phyloP scores from a whole-genome alignment of 2,329 filamentous ascomycete genomes.

The Canariomyces notabilis region DNA sequence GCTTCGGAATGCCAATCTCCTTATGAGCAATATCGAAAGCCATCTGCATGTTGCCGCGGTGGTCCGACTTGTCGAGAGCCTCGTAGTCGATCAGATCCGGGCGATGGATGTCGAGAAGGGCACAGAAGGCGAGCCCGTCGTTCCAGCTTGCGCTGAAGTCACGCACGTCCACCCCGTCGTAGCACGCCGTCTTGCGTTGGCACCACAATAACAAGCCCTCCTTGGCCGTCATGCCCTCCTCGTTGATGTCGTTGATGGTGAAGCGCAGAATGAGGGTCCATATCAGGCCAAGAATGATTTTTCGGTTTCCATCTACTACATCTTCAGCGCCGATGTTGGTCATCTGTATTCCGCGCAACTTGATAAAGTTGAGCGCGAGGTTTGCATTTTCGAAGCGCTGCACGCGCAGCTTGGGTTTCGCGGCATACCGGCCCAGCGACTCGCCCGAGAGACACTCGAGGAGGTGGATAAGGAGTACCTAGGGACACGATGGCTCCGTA shows the following conservation, averaged over 20 bases:
- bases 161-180: constrained; percentile 90
- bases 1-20: constrained; percentile 93
- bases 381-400: constrained; percentile 99
- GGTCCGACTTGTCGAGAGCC: constrained; percentile 85
- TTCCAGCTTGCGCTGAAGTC: constrained; percentile 98
- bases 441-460: constrained; percentile 94
- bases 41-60: constrained; percentile 94
- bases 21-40: constrained; percentile 94
- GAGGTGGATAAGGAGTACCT: constrained; percentile 94
- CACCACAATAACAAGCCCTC: constrained; percentile 95
- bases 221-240: constrained; percentile 95
- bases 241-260: constrained; percentile 97
- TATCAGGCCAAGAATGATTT: constrained; percentile 94
- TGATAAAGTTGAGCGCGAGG: constrained; percentile 89
- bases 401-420: constrained; percentile 91
- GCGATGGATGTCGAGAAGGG: constrained; percentile 90
- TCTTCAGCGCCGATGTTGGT: constrained; percentile 98
- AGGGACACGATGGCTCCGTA: constrained; percentile 5
- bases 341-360: constrained; percentile 78
- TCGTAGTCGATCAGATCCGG: constrained; percentile 98
- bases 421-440: constrained; percentile 92
- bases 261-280: constrained; percentile 98
- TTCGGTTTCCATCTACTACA: constrained; percentile 94
- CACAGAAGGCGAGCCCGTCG: constrained; percentile 93
- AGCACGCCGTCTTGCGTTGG: constrained; percentile 96